Evolutionary conservation across 768 basidiomycete genomes (phyloP).

Genomic region (Phanerochaete sordida): DNA sequence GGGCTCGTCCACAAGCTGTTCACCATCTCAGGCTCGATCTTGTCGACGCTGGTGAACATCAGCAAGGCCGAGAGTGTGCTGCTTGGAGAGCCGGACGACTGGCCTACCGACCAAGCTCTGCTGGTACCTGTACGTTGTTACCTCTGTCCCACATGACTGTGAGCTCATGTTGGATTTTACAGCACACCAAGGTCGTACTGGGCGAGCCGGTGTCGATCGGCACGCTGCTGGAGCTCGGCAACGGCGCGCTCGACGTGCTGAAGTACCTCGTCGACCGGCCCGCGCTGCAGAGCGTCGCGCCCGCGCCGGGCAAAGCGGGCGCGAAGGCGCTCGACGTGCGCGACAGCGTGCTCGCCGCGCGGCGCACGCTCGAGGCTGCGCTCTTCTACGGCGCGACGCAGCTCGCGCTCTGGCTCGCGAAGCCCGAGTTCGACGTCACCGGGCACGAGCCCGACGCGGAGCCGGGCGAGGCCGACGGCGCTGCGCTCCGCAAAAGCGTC

Average conservation of each 20-base stretch:
- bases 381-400: constrained; percentile 73
- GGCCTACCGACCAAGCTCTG: constrained; percentile 65
- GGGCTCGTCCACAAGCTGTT: constrained; percentile 72
- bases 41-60: constrained; percentile 66
- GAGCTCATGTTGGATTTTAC: constrained; percentile 10
- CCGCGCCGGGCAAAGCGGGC: constrained; percentile 29
- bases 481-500: constrained; percentile 38
- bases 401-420: constrained; percentile 73
- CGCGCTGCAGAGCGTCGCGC: constrained; percentile 49
- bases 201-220: constrained; percentile 83
- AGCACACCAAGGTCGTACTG: constrained; percentile 85
- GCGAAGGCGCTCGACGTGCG: constrained; percentile 50
- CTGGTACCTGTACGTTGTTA: constrained; percentile 64
- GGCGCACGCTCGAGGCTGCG: constrained; percentile 63
- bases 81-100: constrained; percentile 61
- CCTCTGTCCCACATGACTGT: neutral
- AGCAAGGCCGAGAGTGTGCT: constrained; percentile 70
- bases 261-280: constrained; percentile 63
- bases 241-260: constrained; percentile 71
- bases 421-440: constrained; percentile 58
- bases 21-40: constrained; percentile 63
- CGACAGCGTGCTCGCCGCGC: constrained; percentile 52
- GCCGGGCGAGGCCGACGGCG: constrained; percentile 19
- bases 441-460: constrained; percentile 36
- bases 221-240: constrained; percentile 82